Percentiles rank a stretch among this genome's conserved stretches.
Evolutionary conservation across 2,329 filamentous ascomycete genomes (phyloP).

Genomic region (Ceratocystis huliohia): DNA sequence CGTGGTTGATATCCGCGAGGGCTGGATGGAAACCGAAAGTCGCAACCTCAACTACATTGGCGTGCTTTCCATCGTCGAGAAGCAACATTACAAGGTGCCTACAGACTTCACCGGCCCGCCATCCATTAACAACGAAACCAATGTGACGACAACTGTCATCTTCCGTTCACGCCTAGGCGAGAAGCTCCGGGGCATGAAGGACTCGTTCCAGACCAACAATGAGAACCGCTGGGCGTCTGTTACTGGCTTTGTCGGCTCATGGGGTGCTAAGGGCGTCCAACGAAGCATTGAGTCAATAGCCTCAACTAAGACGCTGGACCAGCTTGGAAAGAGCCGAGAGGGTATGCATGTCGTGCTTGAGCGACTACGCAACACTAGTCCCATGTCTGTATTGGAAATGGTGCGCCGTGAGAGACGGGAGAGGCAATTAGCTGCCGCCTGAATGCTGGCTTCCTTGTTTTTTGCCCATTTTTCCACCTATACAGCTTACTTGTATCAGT

Average conservation of each 20-base stretch:
- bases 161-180: slow-evolving; percentile 62
- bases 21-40: slow-evolving; percentile 73
- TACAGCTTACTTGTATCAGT: background rate
- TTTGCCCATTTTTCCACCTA: background rate
- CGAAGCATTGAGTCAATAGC: slow-evolving; percentile 68
- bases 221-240: slow-evolving; percentile 38
- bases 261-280: slow-evolving; percentile 61
- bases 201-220: slow-evolving; percentile 30
- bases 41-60: slow-evolving; percentile 73
- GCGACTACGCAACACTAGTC: slow-evolving; percentile 46
- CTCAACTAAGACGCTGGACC: slow-evolving; percentile 62
- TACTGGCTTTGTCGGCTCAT: slow-evolving; percentile 38
- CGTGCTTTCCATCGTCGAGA: slow-evolving; percentile 64
- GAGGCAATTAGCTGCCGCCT: background rate
- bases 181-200: slow-evolving; percentile 45
- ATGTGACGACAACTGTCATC: slow-evolving; percentile 60
- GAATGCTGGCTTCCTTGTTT: background rate
- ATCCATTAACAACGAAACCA: slow-evolving; percentile 34
- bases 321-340: slow-evolving; percentile 67
- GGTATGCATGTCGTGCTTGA: slow-evolving; percentile 75
- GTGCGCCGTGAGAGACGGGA: slow-evolving; percentile 33
- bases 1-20: slow-evolving; percentile 64
- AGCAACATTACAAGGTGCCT: slow-evolving; percentile 46
- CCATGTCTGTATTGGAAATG: slow-evolving; percentile 46
- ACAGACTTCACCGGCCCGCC: slow-evolving; percentile 26